phyloP scores from a whole-genome alignment of 148 eudicot genomes.

The Fagopyrum tataricum region DNA sequence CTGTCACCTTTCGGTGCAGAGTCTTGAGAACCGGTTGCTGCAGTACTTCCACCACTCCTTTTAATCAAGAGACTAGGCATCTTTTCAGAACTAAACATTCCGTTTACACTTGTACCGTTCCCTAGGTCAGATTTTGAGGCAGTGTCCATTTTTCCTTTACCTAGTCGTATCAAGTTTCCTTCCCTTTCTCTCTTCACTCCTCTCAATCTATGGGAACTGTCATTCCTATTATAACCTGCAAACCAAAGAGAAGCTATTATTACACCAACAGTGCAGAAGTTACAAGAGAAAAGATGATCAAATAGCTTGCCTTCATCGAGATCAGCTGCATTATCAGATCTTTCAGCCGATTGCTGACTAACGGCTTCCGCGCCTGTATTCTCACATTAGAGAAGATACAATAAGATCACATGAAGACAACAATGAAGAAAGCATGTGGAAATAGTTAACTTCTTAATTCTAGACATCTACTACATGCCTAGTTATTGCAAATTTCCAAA shows the following conservation, averaged over 20 bases:
- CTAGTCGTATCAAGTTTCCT: slow-evolving; percentile 53
- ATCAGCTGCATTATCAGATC: slow-evolving; percentile 26
- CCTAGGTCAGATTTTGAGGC: slow-evolving; percentile 35
- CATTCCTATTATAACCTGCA: slow-evolving; percentile 38
- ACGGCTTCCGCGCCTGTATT: slow-evolving; percentile 49
- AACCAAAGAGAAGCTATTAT: neutral
- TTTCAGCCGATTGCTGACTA: slow-evolving; percentile 29
- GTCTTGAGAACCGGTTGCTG: slow-evolving; percentile 27
- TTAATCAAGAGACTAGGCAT: slow-evolving; percentile 25
- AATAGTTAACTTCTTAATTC: neutral
- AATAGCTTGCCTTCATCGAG: slow-evolving; percentile 32
- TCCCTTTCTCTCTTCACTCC: slow-evolving; percentile 43
- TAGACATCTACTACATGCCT: neutral
- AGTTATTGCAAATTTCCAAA: neutral
- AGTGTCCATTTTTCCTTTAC: slow-evolving; percentile 36
- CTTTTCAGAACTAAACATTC: slow-evolving; percentile 31
- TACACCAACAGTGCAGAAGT: neutral
- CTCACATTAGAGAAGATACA: slow-evolving; percentile 1
- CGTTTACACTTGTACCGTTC: slow-evolving; percentile 25
- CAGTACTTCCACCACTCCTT: slow-evolving; percentile 25
- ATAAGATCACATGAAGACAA: neutral
- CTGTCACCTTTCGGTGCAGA: slow-evolving; percentile 35
- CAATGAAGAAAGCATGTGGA: neutral
- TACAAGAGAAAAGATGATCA: neutral
- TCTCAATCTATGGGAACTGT: slow-evolving; percentile 27